phyloP scores from a whole-genome alignment of 164 flowering plant species.

The Nymphaea thermarum region DNA sequence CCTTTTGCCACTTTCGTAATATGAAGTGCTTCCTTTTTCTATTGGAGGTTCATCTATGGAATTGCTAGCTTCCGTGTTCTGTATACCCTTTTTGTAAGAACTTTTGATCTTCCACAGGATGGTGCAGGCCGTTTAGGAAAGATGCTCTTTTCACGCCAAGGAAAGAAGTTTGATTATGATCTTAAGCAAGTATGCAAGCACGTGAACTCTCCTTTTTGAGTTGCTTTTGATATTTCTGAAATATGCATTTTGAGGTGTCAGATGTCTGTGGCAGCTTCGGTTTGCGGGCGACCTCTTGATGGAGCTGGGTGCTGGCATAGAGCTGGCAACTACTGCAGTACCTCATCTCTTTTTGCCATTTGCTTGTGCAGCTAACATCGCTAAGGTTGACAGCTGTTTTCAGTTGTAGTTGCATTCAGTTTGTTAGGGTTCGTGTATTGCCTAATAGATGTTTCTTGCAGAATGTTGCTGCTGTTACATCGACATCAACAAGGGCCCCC shows the following conservation, averaged over 20 bases:
- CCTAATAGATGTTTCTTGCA: conserved; percentile 10
- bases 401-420: not conserved
- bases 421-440: not conserved
- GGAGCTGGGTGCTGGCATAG: conserved; percentile 97
- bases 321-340: conserved; percentile 86
- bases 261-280: conserved; percentile 48
- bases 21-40: not conserved
- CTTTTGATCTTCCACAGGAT: conserved; percentile 36
- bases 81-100: too few relatives aligned
- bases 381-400: conserved; percentile 38
- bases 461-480: conserved; percentile 98
- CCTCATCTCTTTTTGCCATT: conserved; percentile 96
- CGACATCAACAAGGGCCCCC: conserved; percentile 97
- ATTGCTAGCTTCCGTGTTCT: not conserved
- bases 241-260: not conserved
- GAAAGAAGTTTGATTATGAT: conserved; percentile 97
- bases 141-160: conserved; percentile 93
- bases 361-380: conserved; percentile 97
- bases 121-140: conserved; percentile 99
- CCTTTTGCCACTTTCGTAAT: not conserved
- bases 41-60: not conserved
- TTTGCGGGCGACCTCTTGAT: conserved; percentile 92
- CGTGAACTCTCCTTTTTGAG: not conserved
- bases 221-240: not conserved
- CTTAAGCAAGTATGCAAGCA: conserved; percentile 63